Base-by-base conservation (phyloP, 2,329 filamentous ascomycete species). In the Fusarium miscanthi region DNA sequence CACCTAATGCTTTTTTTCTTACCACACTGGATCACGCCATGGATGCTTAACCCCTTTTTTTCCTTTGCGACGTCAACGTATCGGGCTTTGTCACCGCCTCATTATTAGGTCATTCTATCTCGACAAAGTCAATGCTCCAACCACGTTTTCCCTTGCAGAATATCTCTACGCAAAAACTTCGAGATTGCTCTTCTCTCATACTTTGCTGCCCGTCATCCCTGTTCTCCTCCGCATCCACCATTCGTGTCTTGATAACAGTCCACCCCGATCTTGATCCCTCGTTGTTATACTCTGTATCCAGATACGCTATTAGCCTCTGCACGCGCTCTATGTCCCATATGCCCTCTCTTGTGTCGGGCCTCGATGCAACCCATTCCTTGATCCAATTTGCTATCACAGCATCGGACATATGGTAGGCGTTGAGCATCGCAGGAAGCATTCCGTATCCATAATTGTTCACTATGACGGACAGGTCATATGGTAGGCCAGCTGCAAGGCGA, bases 81-180 rank as follows among this genome's bases (percentile, higher is more conserved):
- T 16, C n/a, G 25, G 27, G 9, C 10, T 49, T 49, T 37, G 13
- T 25, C 16, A 31, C 7, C n/a, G 10, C 17, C n/a, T 9, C 8
- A 52, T 37, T 19, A 52, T 35, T 33, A 11, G 31, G 21, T 59
- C 14, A 67, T 25, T 67, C 64, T 38, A 70, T 70, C 41, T 74
- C 72, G 19, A 74, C 66, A 61, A 74, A 74, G 17, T 74, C 72
- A 17, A 74, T 65, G 31, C 72, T 70, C 72, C 72, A 74, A 3
- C 69, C 72, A 3, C 59, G 59, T 21, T 53, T 64, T 10, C 59
- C 52, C 13, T 63, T 72, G 0, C 69, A 67, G 27, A 65, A 74
- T 19, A 74, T 73, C 43, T 74, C 72, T 19, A 74, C 72, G 2
- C 46, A 72, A 30, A 74, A 74, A 1, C 41, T 52, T 8, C 63